Evolutionary conservation across 257 asterid species (phyloP).

Genomic region (Agastache rugosa): DNA sequence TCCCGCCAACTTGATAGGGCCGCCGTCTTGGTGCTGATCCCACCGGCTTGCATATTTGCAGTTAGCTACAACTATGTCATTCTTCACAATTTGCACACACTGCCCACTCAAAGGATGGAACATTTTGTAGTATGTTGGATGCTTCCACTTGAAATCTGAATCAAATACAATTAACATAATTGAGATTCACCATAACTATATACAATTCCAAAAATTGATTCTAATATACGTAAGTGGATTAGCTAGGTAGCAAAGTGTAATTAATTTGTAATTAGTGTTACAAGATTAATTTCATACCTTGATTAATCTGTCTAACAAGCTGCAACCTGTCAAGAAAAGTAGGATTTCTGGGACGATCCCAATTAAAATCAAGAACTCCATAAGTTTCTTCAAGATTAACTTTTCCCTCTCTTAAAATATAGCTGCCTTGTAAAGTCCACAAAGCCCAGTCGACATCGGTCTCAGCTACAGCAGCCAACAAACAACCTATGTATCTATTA

Average conservation of each 20-base stretch:
- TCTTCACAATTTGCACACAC: conserved; percentile 37
- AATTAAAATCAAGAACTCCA: conserved; percentile 56
- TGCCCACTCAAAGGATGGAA: conserved; percentile 71
- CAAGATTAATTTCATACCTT: conserved; percentile 62
- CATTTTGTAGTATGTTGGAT: conserved; percentile 42
- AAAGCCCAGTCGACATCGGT: conserved; percentile 74
- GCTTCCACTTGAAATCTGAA: conserved; percentile 46
- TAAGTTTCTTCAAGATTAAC: conserved; percentile 47
- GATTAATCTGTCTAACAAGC: conserved; percentile 52
- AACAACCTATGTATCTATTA: conserved; percentile 60
- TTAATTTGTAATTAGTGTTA: no score
- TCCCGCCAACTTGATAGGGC: conserved; percentile 45
- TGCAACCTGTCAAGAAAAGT: conserved; percentile 47
- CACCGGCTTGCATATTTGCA: conserved; percentile 50
- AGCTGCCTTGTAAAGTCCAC: conserved; percentile 81
- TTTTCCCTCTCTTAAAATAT: conserved; percentile 50
- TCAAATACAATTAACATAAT: not conserved
- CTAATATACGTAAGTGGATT: no score
- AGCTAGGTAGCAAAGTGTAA: no score
- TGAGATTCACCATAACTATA: not conserved
- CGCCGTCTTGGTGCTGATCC: conserved; percentile 48
- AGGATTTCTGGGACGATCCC: conserved; percentile 54
- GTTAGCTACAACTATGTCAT: conserved; percentile 21
- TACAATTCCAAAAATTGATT: no score
- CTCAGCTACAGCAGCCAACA: conserved; percentile 57